phyloP scores from a whole-genome alignment of 768 basidiomycete genomes.

The Goffeauzyma gilvescens region DNA sequence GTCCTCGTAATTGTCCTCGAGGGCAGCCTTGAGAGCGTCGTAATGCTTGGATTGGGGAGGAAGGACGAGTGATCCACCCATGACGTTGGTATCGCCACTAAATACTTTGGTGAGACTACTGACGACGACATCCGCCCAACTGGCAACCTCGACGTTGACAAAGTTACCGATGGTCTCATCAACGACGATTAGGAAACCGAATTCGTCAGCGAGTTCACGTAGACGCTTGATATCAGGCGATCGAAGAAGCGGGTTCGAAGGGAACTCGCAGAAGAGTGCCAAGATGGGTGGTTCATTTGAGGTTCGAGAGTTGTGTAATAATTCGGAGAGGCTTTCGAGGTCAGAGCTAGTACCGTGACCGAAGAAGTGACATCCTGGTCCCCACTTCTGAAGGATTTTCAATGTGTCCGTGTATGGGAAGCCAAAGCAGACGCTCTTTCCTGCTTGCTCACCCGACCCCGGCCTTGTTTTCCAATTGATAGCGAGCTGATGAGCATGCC shows the following conservation, averaged over 20 bases:
- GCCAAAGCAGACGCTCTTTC: constrained; percentile 84
- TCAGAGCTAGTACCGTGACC: constrained; percentile 61
- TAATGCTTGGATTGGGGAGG: constrained; percentile 65
- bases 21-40: constrained; percentile 42
- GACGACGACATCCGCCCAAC: constrained; percentile 70
- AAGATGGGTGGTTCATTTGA: constrained; percentile 42
- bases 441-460: constrained; percentile 30
- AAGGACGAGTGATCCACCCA: constrained; percentile 85
- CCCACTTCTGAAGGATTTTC: constrained; percentile 89
- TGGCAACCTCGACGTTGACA: constrained; percentile 73
- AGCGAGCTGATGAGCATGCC: constrained; percentile 63
- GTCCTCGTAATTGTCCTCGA: constrained; percentile 54
- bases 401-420: constrained; percentile 92
- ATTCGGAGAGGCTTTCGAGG: constrained; percentile 48
- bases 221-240: constrained; percentile 58
- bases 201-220: constrained; percentile 62
- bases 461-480: constrained; percentile 34
- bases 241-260: constrained; percentile 84
- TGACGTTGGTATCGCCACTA: constrained; percentile 82
- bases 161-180: constrained; percentile 94
- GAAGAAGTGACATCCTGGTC: constrained; percentile 75
- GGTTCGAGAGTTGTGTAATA: constrained; percentile 35
- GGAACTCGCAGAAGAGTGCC: constrained; percentile 80
- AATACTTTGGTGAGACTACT: constrained; percentile 89
- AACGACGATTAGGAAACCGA: constrained; percentile 68